Conservation (phyloP, 1,139 yeast genomes). For the Candida pseudoviswanathii region DNA sequence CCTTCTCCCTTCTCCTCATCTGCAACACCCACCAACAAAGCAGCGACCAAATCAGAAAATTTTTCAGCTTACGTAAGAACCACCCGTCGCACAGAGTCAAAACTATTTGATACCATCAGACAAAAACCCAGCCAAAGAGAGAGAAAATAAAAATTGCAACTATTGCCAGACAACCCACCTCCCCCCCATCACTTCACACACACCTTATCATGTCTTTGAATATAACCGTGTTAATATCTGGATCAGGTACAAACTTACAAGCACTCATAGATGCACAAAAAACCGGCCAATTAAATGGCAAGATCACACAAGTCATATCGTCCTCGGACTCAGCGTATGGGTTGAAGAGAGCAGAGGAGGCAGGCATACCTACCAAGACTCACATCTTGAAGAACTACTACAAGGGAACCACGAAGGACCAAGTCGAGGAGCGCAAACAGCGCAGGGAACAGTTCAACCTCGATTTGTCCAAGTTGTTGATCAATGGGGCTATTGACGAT, state of each 20-base stretch:
- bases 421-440: slow-evolving; percentile 52
- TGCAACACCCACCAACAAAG: neutral
- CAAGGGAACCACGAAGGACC: slow-evolving; percentile 68
- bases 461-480: slow-evolving; percentile 72
- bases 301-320: slow-evolving; percentile 75
- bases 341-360: slow-evolving; percentile 69
- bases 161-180: neutral
- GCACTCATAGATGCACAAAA: slow-evolving; percentile 81
- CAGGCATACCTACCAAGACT: slow-evolving; percentile 65
- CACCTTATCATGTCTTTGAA: slow-evolving; percentile 18
- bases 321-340: slow-evolving; percentile 86
- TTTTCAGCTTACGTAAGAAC: slow-evolving; percentile 2
- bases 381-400: slow-evolving; percentile 79
- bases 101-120: no score
- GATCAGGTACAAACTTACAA: slow-evolving; percentile 91
- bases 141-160: neutral
- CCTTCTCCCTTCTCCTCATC: neutral
- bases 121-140: neutral
- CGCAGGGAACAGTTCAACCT: slow-evolving; percentile 74
- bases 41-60: neutral
- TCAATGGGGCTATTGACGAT: slow-evolving; percentile 47
- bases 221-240: slow-evolving; percentile 85
- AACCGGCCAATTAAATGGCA: slow-evolving; percentile 48
- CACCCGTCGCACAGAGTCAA: slow-evolving; percentile 3
- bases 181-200: neutral